Conservation (phyloP, 768 basidiomycete genomes). For the Pisolithus orientalis region DNA sequence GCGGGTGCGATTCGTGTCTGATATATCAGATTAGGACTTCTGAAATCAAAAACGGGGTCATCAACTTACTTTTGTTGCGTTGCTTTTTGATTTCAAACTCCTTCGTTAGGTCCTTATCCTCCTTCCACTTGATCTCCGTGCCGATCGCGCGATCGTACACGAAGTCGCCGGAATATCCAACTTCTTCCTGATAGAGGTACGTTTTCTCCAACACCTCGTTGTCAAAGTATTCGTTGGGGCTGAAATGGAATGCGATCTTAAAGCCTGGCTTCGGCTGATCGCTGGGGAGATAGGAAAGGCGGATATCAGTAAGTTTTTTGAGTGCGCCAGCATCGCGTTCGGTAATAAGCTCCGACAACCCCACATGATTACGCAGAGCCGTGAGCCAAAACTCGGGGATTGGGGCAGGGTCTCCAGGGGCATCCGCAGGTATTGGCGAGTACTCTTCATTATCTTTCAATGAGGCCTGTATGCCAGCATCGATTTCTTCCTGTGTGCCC, state of each 20-base stretch:
- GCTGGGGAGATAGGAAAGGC: conserved; percentile 65
- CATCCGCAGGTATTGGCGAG: conserved; percentile 51
- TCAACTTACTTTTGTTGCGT: conserved; percentile 85
- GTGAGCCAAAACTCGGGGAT: conserved; percentile 99
- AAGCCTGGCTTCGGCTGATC: conserved; percentile 79
- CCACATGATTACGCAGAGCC: conserved; percentile 86
- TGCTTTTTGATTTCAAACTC: conserved; percentile 99
- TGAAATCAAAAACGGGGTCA: background rate
- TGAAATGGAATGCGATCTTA: conserved; percentile 82
- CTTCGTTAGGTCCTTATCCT: conserved; percentile 95
- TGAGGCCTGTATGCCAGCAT: conserved; percentile 67
- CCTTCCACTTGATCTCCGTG: conserved; percentile 93
- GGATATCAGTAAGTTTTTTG: conserved; percentile 75
- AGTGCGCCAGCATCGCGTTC: conserved; percentile 88
- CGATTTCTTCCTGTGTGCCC: conserved; percentile 77
- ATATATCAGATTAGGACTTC: conserved; percentile 1
- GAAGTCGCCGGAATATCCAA: conserved; percentile 95
- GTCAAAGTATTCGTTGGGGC: conserved; percentile 81
- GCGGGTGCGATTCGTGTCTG: conserved; percentile 81
- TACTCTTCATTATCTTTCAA: conserved; percentile 73
- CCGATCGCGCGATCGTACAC: conserved; percentile 93
- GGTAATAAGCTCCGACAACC: conserved; percentile 82
- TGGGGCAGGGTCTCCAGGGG: conserved; percentile 31
- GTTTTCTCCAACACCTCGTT: conserved; percentile 85
- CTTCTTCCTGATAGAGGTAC: conserved; percentile 87